These are phyloP conservation scores for Agmasoma carcini DNA, from an alignment of 371 early-diverging fungal species.

Conservation along the genomic window DNA sequence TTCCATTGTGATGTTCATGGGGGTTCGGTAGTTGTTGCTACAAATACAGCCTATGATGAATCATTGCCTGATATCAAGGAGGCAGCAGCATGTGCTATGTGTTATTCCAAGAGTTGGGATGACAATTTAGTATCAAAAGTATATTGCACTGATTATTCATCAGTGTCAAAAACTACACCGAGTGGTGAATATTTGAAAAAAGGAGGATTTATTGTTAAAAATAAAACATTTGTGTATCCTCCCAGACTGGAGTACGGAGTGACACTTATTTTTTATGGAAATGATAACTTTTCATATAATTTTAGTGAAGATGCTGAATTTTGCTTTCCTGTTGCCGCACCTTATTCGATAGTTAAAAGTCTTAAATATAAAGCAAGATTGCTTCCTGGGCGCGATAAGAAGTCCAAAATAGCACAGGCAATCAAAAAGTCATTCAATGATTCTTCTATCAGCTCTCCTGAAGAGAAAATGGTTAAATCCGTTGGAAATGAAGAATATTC, in stretches of 20 bases:
- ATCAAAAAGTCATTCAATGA: conserved; percentile 39
- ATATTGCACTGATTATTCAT: conserved; percentile 79
- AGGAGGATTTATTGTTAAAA: conserved; percentile 84
- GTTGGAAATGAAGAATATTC: conserved; percentile 38
- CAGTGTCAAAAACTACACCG: conserved; percentile 79
- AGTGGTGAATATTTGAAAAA: conserved; percentile 83
- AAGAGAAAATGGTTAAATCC: conserved; percentile 21
- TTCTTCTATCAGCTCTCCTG: conserved; percentile 1
- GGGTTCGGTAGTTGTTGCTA: conserved; percentile 66
- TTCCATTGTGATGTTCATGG: conserved; percentile 89
- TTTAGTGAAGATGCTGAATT: conserved; percentile 53
- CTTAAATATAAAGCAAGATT: conserved; percentile 87
- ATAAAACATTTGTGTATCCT: conserved; percentile 73
- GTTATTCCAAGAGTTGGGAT: conserved; percentile 89
- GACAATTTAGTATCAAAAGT: conserved; percentile 78
- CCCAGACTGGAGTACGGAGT: conserved; percentile 85
- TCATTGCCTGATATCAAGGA: conserved; percentile 57
- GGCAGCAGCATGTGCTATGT: conserved; percentile 81
- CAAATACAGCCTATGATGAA: conserved; percentile 9
- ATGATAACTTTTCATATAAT: conserved; percentile 13
- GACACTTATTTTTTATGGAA: conserved; percentile 66
- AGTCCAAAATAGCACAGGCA: conserved; percentile 63
- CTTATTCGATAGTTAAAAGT: conserved; percentile 66
- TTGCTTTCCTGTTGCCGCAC: conserved; percentile 81
- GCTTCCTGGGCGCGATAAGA: conserved; percentile 77